These are phyloP conservation scores for Zizania latifolia DNA, from an alignment of 176 grass and related monocot species.

Conservation along the genomic window DNA sequence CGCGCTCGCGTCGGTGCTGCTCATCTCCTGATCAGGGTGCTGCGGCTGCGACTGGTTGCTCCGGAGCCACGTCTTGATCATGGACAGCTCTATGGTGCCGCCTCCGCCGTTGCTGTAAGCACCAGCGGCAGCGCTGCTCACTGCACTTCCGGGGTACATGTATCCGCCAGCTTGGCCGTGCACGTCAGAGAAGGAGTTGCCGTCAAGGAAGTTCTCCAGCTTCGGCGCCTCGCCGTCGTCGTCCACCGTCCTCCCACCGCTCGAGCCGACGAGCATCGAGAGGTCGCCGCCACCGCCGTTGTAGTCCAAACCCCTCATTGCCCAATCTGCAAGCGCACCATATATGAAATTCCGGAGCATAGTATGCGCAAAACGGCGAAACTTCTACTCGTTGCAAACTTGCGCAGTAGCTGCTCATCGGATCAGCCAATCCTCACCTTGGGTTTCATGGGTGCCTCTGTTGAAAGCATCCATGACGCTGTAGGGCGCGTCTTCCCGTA, in stretches of 20 bases:
- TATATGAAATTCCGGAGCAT: constrained; percentile 17
- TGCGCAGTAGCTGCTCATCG: too few relatives aligned
- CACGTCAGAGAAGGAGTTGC: constrained; percentile 69
- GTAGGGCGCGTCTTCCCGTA: constrained; percentile 31
- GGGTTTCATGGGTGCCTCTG: constrained; percentile 32
- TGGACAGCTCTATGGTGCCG: constrained; percentile 70
- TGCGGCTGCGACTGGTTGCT: constrained; percentile 32
- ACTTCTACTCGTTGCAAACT: too few relatives aligned
- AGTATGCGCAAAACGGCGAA: too few relatives aligned
- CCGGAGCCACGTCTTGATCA: constrained; percentile 91
- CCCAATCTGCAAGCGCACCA: constrained; percentile 69
- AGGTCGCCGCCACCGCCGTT: constrained; percentile 62
- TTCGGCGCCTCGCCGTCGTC: constrained; percentile 56
- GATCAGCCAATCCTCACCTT: constrained; percentile 25
- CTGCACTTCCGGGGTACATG: constrained; percentile 41
- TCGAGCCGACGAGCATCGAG: constrained; percentile 91
- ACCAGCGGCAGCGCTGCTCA: constrained; percentile 25
- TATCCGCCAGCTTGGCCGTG: constrained; percentile 58
- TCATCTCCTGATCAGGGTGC: constrained; percentile 39
- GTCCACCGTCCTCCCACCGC: constrained; percentile 33
- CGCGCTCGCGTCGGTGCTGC: constrained; percentile 36
- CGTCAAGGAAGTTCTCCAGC: constrained; percentile 90
- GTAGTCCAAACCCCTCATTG: constrained; percentile 63
- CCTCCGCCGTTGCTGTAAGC: constrained; percentile 21
- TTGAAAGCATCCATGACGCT: constrained; percentile 50